Base-by-base conservation (phyloP, 176 grass and related monocot species). In the Chloris gayana region DNA sequence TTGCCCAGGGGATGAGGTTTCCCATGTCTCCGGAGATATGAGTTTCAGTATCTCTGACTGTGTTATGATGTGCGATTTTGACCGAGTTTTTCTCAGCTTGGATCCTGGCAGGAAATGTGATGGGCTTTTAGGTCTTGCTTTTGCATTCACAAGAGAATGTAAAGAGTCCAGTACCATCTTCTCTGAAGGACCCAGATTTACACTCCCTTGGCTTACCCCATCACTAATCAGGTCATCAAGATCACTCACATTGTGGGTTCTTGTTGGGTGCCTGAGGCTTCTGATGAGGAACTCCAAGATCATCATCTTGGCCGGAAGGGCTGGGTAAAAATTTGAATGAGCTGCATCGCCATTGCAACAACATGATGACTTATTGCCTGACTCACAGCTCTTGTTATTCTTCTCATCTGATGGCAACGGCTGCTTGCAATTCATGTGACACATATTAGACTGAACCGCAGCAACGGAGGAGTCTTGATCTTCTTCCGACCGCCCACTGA, bases 141-240 rank as follows among this genome's bases (percentile, higher is more conserved):
- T 97, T 2, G 58, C 83, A 63, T 87, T 82, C 38, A 91, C 63
- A 44, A 83, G 72, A 25, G 80, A 85, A 32, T 97, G 90, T 21
- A 88, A 71, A 34, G 85, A 97, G 7, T 97, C 91, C 72, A 97
- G 6, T 21, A 93, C 80, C 79, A 85, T 67, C 32, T 85, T 88
- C 38, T 89, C 79, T 1, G 93, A 93, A 78, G 82, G 85, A 63
- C 84, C 69, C 12, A 89, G 58, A 26, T 63, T 49, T 24, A 81
- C 72, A 72, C 68, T 81, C 24, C 87, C 83, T 7, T 63, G 46
- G 65, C 59, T 72, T 22, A 79, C 74, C n/a, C 87, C 66, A 14
- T 90, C 78, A 22, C 44, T 80, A 8, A 92, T 78, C 63, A 91
- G 70, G 24, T 93, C 88, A 0, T 85, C 93, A 14, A 93, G 83